Evolutionary conservation across 2,329 filamentous ascomycete species (phyloP).

Genomic region (Aspergillus pseudoterreus): DNA sequence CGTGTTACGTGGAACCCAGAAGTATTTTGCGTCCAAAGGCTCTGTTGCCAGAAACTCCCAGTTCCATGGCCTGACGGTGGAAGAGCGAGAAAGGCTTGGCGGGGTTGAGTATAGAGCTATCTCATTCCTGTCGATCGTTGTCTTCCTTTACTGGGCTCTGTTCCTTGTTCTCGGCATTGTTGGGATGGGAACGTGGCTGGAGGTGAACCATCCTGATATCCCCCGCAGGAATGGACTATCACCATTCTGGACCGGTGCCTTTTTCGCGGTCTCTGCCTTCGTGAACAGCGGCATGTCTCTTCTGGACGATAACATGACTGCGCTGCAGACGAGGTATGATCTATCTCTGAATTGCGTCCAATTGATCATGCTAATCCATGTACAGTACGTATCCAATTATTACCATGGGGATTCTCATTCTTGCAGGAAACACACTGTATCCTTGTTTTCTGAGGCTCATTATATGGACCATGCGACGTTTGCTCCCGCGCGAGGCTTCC

Average conservation of each 20-base stretch:
- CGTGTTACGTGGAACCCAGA: slow-evolving; percentile 25
- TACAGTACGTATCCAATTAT: slow-evolving; percentile 39
- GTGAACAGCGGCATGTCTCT: slow-evolving; percentile 54
- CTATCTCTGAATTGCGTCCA: background rate
- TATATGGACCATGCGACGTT: slow-evolving; percentile 48
- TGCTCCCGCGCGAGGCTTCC: slow-evolving; percentile 24
- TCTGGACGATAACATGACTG: slow-evolving; percentile 52
- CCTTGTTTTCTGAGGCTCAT: slow-evolving; percentile 60
- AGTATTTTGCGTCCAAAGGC: slow-evolving; percentile 28
- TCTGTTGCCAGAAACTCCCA: slow-evolving; percentile 46
- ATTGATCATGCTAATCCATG: slow-evolving; percentile 6
- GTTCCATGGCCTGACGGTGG: slow-evolving; percentile 45
- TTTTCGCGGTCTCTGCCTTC: slow-evolving; percentile 54
- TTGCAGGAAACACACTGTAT: slow-evolving; percentile 65
- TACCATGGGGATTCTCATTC: slow-evolving; percentile 54
- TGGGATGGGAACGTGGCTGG: slow-evolving; percentile 47
- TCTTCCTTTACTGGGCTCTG: slow-evolving; percentile 45
- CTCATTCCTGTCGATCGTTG: slow-evolving; percentile 32
- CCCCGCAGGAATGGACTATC: slow-evolving; percentile 46
- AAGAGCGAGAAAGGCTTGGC: slow-evolving; percentile 40
- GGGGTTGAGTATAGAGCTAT: slow-evolving; percentile 43
- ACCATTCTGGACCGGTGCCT: slow-evolving; percentile 47
- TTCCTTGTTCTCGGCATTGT: slow-evolving; percentile 47
- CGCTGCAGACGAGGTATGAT: slow-evolving; percentile 35
- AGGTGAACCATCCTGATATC: slow-evolving; percentile 37